These are phyloP conservation scores for Camelina laxa DNA, from an alignment of 345 rosid genomes.

Conservation along the genomic window DNA sequence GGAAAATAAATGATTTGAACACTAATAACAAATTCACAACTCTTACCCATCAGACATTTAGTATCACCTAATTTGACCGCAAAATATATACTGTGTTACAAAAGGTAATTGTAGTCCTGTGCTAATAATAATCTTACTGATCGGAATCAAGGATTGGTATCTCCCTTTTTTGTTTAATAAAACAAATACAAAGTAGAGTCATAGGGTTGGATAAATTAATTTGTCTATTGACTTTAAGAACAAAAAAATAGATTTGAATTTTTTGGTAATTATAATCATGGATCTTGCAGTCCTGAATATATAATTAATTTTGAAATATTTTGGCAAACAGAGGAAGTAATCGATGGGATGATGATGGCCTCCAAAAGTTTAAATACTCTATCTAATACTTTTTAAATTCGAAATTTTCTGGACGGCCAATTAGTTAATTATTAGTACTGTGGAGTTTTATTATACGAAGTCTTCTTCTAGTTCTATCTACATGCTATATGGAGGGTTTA, in stretches of 20 bases:
- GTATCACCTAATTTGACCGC: neutral
- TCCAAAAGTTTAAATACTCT: slow-evolving; percentile 8
- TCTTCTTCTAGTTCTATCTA: neutral
- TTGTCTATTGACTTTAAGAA: slow-evolving; percentile 25
- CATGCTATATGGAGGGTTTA: neutral
- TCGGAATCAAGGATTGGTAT: neutral
- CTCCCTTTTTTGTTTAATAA: neutral
- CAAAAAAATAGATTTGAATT: neutral
- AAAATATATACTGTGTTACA: too few species aligned
- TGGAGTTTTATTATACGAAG: neutral
- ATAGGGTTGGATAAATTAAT: slow-evolving; percentile 2
- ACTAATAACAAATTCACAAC: neutral
- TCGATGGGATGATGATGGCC: slow-evolving; percentile 21
- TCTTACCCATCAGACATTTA: neutral
- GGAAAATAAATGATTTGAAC: neutral
- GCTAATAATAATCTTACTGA: neutral
- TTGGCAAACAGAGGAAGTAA: slow-evolving; percentile 25
- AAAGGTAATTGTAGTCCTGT: neutral
- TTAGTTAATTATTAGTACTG: neutral
- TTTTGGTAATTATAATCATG: slow-evolving; percentile 2
- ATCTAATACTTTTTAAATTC: slow-evolving; percentile 20
- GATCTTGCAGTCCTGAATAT: slow-evolving; percentile 43
- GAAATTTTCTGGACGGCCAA: slow-evolving; percentile 25
- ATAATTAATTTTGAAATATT: slow-evolving; percentile 22
- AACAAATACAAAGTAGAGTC: slow-evolving; percentile 16